Evolutionary conservation across 345 rosid genomes (phyloP).

Genomic region (Ricinus communis): DNA sequence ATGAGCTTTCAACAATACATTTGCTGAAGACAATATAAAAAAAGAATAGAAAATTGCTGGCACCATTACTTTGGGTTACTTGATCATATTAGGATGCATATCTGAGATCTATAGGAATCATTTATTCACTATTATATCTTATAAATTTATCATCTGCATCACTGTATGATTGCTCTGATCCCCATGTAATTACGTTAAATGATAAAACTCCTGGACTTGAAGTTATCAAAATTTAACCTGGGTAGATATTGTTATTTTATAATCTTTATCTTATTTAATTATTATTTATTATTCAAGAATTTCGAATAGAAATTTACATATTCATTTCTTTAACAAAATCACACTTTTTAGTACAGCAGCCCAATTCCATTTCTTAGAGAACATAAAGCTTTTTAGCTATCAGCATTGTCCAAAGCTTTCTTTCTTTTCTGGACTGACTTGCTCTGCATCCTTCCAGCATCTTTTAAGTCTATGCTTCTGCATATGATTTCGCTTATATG

Average conservation of each 20-base stretch:
- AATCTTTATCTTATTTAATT: background rate
- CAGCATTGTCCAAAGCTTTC: background rate
- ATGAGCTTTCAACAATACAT: conserved; percentile 5
- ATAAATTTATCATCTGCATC: background rate
- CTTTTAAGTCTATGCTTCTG: background rate
- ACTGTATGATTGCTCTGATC: background rate
- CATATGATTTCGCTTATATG: background rate
- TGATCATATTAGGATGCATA: background rate
- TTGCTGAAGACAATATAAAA: background rate
- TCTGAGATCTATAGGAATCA: background rate
- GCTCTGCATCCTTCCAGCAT: no score
- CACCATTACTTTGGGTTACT: conserved; percentile 14
- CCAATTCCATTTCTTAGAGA: background rate
- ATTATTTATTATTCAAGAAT: background rate
- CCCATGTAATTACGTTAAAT: background rate
- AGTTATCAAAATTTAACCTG: background rate
- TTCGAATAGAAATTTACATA: background rate
- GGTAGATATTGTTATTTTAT: background rate
- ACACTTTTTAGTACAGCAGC: background rate
- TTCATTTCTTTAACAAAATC: background rate
- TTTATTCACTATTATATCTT: background rate
- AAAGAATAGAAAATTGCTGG: no score
- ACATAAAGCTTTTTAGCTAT: background rate
- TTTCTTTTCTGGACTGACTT: background rate
- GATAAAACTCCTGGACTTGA: background rate